Base-by-base conservation (phyloP, 1,139 yeast genomes). In the Geotrichum phurueaensis region DNA sequence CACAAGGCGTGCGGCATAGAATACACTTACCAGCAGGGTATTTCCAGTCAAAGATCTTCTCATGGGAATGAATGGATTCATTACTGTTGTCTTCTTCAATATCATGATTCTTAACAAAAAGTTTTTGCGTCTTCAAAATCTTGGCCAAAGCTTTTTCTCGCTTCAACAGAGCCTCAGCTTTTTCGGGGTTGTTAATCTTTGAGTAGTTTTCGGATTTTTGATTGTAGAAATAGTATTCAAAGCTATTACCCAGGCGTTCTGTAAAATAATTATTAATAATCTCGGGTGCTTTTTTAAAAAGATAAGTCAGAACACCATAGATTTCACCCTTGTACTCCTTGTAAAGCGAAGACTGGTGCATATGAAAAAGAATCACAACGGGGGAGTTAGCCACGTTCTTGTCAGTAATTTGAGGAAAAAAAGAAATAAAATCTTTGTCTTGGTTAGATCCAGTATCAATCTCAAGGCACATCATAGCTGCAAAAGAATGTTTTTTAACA, bases 21-120 rank as follows among this genome's bases (percentile, higher is more conserved):
- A 92, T 86, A 71, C 99, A 94, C 63, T 85, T 87, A 48, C 86
- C 85, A 51, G 85, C 87, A 0, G 96, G 96, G 68, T 83, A 89
- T 48, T 76, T 76, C 95, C 96, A 88, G 7, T 78, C 81, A 1
- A 70, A 73, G 13, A 53, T 9, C 18, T 52, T 51, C 0, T 43
- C 60, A 13, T 69, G 47, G 12, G n/a, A 18, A n/a, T 33, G 12
- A 15, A n/a, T 10, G 43, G 43, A 70, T 1, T 68, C 74, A 1
- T 75, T 79, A 75, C 77, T 77, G 51, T 78, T 81, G 13, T 71
- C 70, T 49, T 78, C 81, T 54, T 56, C 63, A 72, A 73, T 1
- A 74, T 76, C 55, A 63, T 65, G 29, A 45, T 69, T 72, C 15
- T 82, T 81, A 60, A 86, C 81, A 72, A 92, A 92, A 73, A 79